These are phyloP conservation scores for Naganishia friedmannii DNA, from an alignment of 768 basidiomycete species.

Conservation along the genomic window DNA sequence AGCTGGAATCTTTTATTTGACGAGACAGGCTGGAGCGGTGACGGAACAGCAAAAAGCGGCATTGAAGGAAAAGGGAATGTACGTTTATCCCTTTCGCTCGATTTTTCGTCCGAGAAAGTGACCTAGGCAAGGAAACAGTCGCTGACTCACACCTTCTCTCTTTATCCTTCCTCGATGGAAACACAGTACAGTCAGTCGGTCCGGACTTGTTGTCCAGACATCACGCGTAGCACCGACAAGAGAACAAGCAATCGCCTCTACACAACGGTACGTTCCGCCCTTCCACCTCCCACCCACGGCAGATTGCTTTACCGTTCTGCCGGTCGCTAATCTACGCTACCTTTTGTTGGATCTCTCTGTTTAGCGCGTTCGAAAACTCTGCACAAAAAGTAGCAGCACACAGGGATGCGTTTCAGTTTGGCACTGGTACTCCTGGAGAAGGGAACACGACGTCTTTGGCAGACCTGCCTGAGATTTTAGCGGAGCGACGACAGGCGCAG, in stretches of 20 bases:
- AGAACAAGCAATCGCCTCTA: constrained; percentile 9
- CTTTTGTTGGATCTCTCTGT: background rate
- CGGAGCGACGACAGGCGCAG: background rate
- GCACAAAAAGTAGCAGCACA: constrained; percentile 7
- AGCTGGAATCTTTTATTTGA: constrained; percentile 1
- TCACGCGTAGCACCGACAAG: constrained; percentile 11
- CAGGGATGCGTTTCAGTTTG: constrained; percentile 18
- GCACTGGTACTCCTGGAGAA: background rate
- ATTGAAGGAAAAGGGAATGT: constrained; percentile 17
- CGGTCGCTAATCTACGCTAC: background rate
- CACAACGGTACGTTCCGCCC: constrained; percentile 7
- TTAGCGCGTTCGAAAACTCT: constrained; percentile 13
- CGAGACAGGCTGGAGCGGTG: background rate
- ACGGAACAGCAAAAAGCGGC: constrained; percentile 10
- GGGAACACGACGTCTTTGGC: constrained; percentile 11
- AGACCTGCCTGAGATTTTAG: background rate
- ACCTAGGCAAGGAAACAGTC: background rate
- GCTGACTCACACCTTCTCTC: background rate
- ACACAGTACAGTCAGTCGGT: constrained; percentile 1
- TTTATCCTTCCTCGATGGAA: background rate
- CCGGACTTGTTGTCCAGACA: constrained; percentile 4
- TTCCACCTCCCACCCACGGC: background rate
- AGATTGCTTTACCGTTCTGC: no score
- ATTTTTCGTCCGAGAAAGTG: background rate
- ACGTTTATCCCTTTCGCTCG: background rate